Conservation (phyloP, 345 rosid species). For the Camelina laxa region DNA sequence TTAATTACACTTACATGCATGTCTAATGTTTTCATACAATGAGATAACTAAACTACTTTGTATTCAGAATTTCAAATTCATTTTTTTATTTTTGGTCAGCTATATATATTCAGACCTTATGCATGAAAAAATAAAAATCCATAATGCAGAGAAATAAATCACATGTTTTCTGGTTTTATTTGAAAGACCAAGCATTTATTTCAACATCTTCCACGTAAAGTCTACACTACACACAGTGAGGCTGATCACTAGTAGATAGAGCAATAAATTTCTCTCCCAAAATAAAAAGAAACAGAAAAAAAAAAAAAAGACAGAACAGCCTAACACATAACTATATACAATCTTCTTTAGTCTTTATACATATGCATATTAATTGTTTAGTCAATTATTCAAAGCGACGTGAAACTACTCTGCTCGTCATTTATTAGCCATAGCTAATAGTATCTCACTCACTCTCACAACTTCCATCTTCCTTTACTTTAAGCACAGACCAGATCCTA, state of each 20-base stretch:
- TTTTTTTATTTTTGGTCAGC: too few relatives aligned
- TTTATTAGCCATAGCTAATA: constrained; percentile 38
- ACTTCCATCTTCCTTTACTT: constrained; percentile 47
- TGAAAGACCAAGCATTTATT: neutral
- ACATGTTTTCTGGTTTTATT: constrained; percentile 8
- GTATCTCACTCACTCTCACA: constrained; percentile 34
- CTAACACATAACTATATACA: constrained; percentile 15
- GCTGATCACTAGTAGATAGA: constrained; percentile 21
- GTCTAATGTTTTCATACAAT: neutral
- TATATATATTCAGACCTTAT: neutral
- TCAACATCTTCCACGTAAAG: constrained; percentile 5
- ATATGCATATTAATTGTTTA: neutral
- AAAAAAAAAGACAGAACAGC: neutral
- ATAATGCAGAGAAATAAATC: neutral
- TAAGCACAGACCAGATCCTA: constrained; percentile 34
- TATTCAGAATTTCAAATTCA: neutral
- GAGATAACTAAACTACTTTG: neutral
- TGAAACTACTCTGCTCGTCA: constrained; percentile 33
- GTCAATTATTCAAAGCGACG: constrained; percentile 37
- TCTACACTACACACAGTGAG: neutral
- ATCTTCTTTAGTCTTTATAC: neutral
- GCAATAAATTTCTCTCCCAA: constrained; percentile 26
- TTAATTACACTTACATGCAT: neutral
- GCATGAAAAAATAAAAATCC: neutral
- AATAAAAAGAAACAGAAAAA: neutral